Percentiles rank a stretch among this genome's conserved stretches.
Evolutionary conservation across 2,329 filamentous ascomycete species (phyloP).

Genomic region (Ophiocordyceps camponoti-floridani): DNA sequence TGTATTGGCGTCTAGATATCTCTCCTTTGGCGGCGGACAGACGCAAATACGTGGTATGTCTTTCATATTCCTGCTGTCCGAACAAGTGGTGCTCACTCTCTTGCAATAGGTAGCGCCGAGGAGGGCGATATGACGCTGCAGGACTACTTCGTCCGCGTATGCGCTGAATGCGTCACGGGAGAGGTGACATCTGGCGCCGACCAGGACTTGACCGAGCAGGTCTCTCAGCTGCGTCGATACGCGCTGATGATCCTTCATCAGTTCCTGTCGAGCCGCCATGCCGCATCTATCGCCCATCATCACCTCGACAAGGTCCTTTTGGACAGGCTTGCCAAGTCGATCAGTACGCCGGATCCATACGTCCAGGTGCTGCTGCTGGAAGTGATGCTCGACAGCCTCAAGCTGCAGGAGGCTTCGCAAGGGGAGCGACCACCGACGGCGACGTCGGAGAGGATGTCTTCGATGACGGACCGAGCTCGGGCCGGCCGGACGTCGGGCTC

Average conservation of each 20-base stretch:
- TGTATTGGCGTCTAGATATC: conserved; percentile 43
- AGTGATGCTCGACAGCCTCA: conserved; percentile 57
- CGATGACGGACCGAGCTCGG: conserved; percentile 22
- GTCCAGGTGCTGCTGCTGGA: conserved; percentile 66
- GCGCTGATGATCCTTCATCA: conserved; percentile 54
- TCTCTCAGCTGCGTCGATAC: conserved; percentile 51
- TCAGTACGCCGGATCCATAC: conserved; percentile 44
- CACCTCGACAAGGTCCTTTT: conserved; percentile 57
- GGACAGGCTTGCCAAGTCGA: conserved; percentile 42
- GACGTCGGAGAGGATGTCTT: conserved; percentile 26
- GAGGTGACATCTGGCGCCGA: conserved; percentile 6
- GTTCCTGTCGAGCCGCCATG: conserved; percentile 46
- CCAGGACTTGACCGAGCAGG: conserved; percentile 18
- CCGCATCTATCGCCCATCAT: conserved; percentile 37
- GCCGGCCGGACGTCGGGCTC: conserved; percentile 20
- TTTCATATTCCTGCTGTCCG: background rate
- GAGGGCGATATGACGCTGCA: conserved; percentile 44
- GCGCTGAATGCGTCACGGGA: conserved; percentile 38
- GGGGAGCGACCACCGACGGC: conserved; percentile 24
- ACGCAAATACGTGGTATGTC: conserved; percentile 32
- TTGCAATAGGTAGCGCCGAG: conserved; percentile 25
- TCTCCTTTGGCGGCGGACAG: conserved; percentile 10
- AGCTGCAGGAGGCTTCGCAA: conserved; percentile 32
- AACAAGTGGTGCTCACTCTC: conserved; percentile 6
- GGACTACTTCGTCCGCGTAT: conserved; percentile 48